Evolutionary conservation across 1,284 basidiomycete species (phyloP).

Genomic region (Earliella scabrosa): DNA sequence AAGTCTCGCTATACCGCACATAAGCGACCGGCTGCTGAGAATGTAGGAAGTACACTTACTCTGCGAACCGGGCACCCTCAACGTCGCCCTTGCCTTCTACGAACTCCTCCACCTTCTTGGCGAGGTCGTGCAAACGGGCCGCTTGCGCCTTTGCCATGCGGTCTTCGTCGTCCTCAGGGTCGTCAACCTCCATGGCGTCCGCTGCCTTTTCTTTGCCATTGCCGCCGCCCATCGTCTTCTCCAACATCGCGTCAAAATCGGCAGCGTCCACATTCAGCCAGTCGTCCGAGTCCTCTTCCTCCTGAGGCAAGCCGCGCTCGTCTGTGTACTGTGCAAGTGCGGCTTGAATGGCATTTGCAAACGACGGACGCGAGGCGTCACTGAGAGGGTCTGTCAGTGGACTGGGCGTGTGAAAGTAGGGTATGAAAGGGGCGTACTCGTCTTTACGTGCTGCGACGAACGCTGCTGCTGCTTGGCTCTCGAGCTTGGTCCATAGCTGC

Average conservation of each 20-base stretch:
- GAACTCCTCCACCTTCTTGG: conserved; percentile 85
- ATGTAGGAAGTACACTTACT: conserved; percentile 55
- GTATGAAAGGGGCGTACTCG: conserved; percentile 55
- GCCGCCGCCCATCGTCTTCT: conserved; percentile 41
- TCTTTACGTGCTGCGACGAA: conserved; percentile 67
- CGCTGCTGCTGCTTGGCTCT: conserved; percentile 68
- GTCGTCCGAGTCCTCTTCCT: conserved; percentile 67
- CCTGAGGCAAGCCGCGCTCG: conserved; percentile 17
- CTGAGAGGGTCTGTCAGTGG: conserved; percentile 37
- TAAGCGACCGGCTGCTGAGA: not conserved
- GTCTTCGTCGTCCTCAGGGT: conserved; percentile 46
- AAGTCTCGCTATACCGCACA: conserved; percentile 51
- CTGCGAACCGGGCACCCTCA: conserved; percentile 85
- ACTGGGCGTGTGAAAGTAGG: not conserved
- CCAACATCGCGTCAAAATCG: conserved; percentile 67
- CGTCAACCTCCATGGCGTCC: conserved; percentile 53
- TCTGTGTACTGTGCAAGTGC: conserved; percentile 53
- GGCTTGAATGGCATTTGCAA: conserved; percentile 70
- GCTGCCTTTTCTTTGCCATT: conserved; percentile 23
- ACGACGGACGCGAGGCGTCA: conserved; percentile 66
- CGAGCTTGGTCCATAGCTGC: conserved; percentile 71
- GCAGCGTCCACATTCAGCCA: conserved; percentile 75
- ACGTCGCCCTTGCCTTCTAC: conserved; percentile 87
- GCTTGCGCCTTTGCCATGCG: conserved; percentile 65
- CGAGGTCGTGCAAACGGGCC: conserved; percentile 71